A percentile compares a stretch with the other conserved stretches of the same genome.
Evolutionary conservation across 495 filamentous ascomycete species (phyloP).

Genomic region (Penicillium cinerascens): DNA sequence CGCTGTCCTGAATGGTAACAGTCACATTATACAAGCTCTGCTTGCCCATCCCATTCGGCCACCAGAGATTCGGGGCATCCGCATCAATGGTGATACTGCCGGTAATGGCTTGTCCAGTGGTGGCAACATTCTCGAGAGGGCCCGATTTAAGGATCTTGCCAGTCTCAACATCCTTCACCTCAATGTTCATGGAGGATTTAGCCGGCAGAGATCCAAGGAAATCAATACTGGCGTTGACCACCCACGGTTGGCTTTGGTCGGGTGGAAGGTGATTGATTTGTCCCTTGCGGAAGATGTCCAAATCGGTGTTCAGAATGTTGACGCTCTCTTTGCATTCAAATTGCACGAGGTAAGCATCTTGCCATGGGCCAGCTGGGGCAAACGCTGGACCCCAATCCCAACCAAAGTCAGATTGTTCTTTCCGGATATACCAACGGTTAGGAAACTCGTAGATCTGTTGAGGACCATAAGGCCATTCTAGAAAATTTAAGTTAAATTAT

Average conservation of each 20-base stretch:
- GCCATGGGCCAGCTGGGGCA: slow-evolving; percentile 64
- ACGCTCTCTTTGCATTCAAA: slow-evolving; percentile 40
- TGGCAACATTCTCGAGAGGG: slow-evolving; percentile 40
- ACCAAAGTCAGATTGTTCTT: slow-evolving; percentile 68
- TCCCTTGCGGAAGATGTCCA: slow-evolving; percentile 59
- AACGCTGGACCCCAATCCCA: slow-evolving; percentile 73
- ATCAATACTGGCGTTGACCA: slow-evolving; percentile 68
- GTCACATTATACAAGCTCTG: slow-evolving; percentile 60
- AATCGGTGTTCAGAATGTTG: slow-evolving; percentile 54
- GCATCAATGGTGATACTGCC: slow-evolving; percentile 46
- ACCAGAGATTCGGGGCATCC: slow-evolving; percentile 57
- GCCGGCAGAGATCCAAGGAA: slow-evolving; percentile 52
- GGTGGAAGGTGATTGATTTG: slow-evolving; percentile 60
- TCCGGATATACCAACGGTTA: slow-evolving; percentile 61
- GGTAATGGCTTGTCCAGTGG: slow-evolving; percentile 46
- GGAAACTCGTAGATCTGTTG: slow-evolving; percentile 46
- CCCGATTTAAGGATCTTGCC: slow-evolving; percentile 47
- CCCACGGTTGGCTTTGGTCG: slow-evolving; percentile 60
- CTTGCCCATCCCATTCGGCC: slow-evolving; percentile 56
- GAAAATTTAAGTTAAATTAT: neutral
- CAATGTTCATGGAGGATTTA: slow-evolving; percentile 47
- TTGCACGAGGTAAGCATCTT: slow-evolving; percentile 58
- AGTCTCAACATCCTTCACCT: slow-evolving; percentile 46
- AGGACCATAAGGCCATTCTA: slow-evolving; percentile 46
- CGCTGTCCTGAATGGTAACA: slow-evolving; percentile 40